phyloP scores from a whole-genome alignment of 2,329 filamentous ascomycete genomes.

The Leptodontidium sp. region DNA sequence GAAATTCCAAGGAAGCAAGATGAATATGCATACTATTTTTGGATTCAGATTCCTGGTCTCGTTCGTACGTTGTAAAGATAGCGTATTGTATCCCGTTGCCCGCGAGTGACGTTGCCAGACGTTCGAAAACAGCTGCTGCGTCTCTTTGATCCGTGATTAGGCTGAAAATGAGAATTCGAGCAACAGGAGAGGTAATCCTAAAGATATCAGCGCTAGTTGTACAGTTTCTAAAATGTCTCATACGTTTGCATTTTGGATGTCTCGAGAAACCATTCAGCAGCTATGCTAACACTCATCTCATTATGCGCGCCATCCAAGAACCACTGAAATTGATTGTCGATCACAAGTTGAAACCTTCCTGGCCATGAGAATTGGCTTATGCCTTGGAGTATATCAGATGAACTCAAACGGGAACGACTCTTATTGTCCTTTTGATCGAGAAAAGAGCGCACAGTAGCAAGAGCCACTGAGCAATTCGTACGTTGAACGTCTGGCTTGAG shows the following conservation, averaged over 20 bases:
- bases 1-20: conserved; percentile 3
- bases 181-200: background rate
- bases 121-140: conserved; percentile 19
- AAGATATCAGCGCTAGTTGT: conserved; percentile 7
- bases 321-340: conserved; percentile 50
- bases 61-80: conserved; percentile 25
- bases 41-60: conserved; percentile 7
- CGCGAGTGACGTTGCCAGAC: conserved; percentile 22
- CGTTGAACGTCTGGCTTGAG: conserved; percentile 62
- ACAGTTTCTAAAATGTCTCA: background rate
- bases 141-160: conserved; percentile 20
- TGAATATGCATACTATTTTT: conserved; percentile 11
- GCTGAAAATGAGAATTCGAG: conserved; percentile 22
- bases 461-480: conserved; percentile 59
- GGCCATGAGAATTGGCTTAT: conserved; percentile 78
- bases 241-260: conserved; percentile 43
- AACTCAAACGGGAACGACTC: conserved; percentile 54
- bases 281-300: conserved; percentile 82
- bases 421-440: conserved; percentile 44
- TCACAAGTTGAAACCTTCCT: conserved; percentile 74
- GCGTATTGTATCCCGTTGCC: conserved; percentile 18
- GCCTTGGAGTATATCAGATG: conserved; percentile 65
- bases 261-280: conserved; percentile 79
- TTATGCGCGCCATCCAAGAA: conserved; percentile 40
- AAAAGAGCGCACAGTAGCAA: conserved; percentile 59